Percentiles rank a stretch among this genome's conserved stretches.
These are phyloP conservation scores for Coniochaeta hoffmannii DNA, from an alignment of 2,329 filamentous ascomycete genomes.

Conservation along the genomic window DNA sequence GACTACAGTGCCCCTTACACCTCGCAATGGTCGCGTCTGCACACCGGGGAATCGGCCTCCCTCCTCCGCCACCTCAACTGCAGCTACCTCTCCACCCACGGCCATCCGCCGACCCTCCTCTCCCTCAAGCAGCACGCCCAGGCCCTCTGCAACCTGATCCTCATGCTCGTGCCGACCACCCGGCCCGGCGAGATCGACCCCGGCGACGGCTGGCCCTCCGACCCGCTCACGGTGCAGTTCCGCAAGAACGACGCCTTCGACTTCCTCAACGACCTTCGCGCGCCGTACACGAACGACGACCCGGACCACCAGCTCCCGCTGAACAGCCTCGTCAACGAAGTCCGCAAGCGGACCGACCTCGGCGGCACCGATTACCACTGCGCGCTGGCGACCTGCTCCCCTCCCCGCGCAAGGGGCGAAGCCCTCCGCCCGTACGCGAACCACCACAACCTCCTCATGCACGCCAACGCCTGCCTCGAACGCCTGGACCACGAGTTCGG, in stretches of 20 bases:
- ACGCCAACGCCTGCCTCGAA: constrained; percentile 54
- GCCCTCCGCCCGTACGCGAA: constrained; percentile 30
- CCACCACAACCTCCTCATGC: constrained; percentile 43
- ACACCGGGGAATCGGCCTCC: constrained; percentile 16
- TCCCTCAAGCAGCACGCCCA: constrained; percentile 54
- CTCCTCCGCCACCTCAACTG: constrained; percentile 46
- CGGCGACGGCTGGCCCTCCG: neutral
- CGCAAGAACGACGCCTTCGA: constrained; percentile 43
- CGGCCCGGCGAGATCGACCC: constrained; percentile 20
- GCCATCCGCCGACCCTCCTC: constrained; percentile 44
- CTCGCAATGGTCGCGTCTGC: constrained; percentile 28
- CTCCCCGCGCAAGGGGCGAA: constrained; percentile 14
- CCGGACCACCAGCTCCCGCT: constrained; percentile 38
- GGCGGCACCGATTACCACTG: constrained; percentile 36
- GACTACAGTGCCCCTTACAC: constrained; percentile 33
- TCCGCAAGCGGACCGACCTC: constrained; percentile 33
- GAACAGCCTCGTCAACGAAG: constrained; percentile 36
- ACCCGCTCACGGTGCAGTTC: constrained; percentile 18
- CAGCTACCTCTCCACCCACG: constrained; percentile 46
- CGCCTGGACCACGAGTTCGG: constrained; percentile 52
- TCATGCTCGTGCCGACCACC: constrained; percentile 33
- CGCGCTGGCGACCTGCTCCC: constrained; percentile 26
- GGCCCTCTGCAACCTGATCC: constrained; percentile 46
- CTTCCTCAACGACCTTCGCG: constrained; percentile 44
- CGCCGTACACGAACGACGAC: constrained; percentile 41